A percentile compares a stretch with the other conserved stretches of the same genome.
phyloP scores from a whole-genome alignment of 208 protist species.

The Trypanosoma conorhini region DNA sequence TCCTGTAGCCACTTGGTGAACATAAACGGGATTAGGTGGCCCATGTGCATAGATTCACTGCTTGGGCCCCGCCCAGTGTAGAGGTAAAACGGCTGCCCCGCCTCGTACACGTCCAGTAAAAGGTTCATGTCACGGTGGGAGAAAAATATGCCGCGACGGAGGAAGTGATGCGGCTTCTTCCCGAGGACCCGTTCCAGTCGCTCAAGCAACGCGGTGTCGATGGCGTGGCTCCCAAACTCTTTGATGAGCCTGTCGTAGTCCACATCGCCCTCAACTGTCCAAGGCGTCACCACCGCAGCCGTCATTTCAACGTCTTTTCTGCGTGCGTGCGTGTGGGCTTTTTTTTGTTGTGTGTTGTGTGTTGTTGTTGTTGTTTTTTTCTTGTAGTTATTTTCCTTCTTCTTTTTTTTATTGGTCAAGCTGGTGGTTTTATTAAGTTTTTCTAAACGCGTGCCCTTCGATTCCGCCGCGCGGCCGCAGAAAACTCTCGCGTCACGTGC shows the following conservation, averaged over 20 bases:
- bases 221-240: slow-evolving; percentile 88
- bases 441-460: too few relatives aligned
- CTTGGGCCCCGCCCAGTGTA: slow-evolving; percentile 99
- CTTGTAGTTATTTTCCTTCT: neutral
- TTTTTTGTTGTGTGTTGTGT: neutral
- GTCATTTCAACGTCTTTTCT: slow-evolving; percentile 12
- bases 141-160: slow-evolving; percentile 97
- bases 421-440: neutral
- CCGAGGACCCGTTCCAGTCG: slow-evolving; percentile 88
- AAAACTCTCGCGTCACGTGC: slow-evolving; percentile 4
- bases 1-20: slow-evolving; percentile 99
- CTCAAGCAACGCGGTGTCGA: slow-evolving; percentile 82
- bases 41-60: slow-evolving; percentile 98
- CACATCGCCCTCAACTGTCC: slow-evolving; percentile 93
- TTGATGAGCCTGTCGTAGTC: slow-evolving; percentile 95
- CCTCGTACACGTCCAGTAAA: slow-evolving; percentile 98
- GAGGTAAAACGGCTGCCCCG: slow-evolving; percentile 98
- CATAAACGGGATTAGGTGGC: slow-evolving; percentile 99
- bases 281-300: slow-evolving; percentile 84
- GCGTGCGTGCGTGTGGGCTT: neutral
- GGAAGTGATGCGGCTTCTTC: slow-evolving; percentile 85
- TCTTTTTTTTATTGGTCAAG: neutral
- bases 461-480: neutral
- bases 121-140: slow-evolving; percentile 98
- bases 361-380: neutral